Evolutionary conservation across 1,284 basidiomycete species (phyloP).

Genomic region (Pseudozyma hubeiensis): DNA sequence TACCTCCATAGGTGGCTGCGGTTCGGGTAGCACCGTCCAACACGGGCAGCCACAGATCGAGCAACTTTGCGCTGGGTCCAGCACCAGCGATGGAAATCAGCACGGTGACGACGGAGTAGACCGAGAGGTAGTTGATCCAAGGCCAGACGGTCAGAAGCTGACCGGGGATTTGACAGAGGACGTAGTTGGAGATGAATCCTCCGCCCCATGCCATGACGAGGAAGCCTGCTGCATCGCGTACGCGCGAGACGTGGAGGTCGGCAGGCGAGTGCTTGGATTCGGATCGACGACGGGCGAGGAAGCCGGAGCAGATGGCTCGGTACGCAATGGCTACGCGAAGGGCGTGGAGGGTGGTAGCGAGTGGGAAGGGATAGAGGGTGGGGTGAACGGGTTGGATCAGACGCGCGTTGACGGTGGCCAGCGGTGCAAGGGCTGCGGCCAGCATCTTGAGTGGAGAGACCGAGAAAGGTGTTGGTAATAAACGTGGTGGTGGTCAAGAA

Average conservation of each 20-base stretch:
- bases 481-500: not conserved
- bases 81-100: conserved; percentile 16
- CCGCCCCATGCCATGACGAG: conserved; percentile 65
- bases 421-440: conserved; percentile 32
- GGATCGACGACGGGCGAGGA: conserved; percentile 21
- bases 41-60: conserved; percentile 52
- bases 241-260: conserved; percentile 26
- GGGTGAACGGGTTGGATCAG: conserved; percentile 48
- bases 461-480: too few species aligned
- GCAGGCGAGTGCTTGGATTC: conserved; percentile 17
- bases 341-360: conserved; percentile 54
- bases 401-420: conserved; percentile 45
- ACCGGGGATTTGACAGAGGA: conserved; percentile 49
- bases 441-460: conserved; percentile 27
- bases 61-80: conserved; percentile 27
- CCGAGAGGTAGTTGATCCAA: conserved; percentile 55
- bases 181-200: conserved; percentile 50
- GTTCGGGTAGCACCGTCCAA: conserved; percentile 57
- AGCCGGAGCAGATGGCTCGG: conserved; percentile 36
- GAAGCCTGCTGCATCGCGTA: conserved; percentile 53
- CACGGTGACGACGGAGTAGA: conserved; percentile 29
- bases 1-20: conserved; percentile 47
- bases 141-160: conserved; percentile 53
- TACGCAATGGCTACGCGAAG: conserved; percentile 55
- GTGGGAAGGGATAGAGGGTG: conserved; percentile 53